Percentiles rank a stretch among this genome's conserved stretches.
Evolutionary conservation across 192 early-diverging fungal species (phyloP).

Genomic region (Cetraspora pellucida): DNA sequence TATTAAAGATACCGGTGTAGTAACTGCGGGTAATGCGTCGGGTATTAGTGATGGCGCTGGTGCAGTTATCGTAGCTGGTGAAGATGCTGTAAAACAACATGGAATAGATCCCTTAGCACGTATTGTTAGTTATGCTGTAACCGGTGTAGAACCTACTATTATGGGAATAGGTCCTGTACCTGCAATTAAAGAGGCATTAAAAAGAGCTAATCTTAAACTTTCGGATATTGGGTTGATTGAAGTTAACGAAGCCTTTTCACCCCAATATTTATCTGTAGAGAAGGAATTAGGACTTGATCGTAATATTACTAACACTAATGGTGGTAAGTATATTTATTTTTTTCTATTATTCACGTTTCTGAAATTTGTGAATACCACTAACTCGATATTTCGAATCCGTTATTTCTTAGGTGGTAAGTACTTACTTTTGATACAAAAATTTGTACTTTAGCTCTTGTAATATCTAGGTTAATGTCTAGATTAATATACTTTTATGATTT

Average conservation of each 20-base stretch:
- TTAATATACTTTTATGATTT: no score
- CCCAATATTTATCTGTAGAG: constrained; percentile 86
- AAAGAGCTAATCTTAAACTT: constrained; percentile 73
- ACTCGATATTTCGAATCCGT: no score
- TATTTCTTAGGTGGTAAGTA: no score
- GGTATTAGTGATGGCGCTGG: constrained; percentile 95
- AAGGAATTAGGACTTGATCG: constrained; percentile 86
- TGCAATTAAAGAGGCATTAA: constrained; percentile 84
- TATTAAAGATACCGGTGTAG: constrained; percentile 81
- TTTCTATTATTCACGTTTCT: no score
- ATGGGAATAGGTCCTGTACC: constrained; percentile 98
- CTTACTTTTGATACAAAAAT: no score
- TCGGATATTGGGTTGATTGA: constrained; percentile 90
- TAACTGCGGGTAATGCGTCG: constrained; percentile 94
- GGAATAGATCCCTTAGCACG: constrained; percentile 82
- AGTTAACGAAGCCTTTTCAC: constrained; percentile 99
- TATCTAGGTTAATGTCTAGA: no score
- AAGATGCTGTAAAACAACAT: constrained; percentile 80
- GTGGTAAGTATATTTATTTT: constrained; percentile 53
- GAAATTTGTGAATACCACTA: no score
- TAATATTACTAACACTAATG: constrained; percentile 79
- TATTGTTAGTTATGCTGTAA: constrained; percentile 80
- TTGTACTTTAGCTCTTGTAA: no score
- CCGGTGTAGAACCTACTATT: constrained; percentile 89
- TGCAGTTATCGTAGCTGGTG: constrained; percentile 82